Conservation (phyloP, 2,329 filamentous ascomycete species). For the Ciborinia camelliae region DNA sequence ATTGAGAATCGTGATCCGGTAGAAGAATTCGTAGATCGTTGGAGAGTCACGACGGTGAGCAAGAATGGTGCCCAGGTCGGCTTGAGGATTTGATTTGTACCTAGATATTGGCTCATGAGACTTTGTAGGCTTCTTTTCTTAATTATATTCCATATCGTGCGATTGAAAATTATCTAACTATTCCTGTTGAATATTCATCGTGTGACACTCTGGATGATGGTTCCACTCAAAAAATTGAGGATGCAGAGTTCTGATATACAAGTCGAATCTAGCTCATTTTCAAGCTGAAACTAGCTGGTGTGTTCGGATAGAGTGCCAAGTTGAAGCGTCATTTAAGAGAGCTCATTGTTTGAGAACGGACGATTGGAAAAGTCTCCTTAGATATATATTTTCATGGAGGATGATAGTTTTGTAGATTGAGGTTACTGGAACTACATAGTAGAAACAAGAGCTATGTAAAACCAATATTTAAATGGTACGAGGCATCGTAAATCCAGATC, state of each 20-base stretch:
- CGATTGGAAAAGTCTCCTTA: too few relatives aligned
- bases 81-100: not conserved
- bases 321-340: too few relatives aligned
- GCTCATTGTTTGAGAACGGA: too few relatives aligned
- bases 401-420: too few relatives aligned
- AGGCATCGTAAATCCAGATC: not conserved
- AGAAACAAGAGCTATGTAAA: not conserved
- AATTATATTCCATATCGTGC: not conserved
- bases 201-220: not conserved
- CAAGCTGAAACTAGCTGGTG: too few relatives aligned
- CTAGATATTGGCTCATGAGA: not conserved
- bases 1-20: slow-evolving; percentile 1
- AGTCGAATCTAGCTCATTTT: too few relatives aligned
- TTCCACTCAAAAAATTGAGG: too few relatives aligned
- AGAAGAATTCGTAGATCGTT: not conserved
- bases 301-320: too few relatives aligned
- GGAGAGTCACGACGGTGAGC: slow-evolving; percentile 3
- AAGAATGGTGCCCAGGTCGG: slow-evolving; percentile 1
- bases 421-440: too few relatives aligned
- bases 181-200: not conserved
- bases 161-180: too few relatives aligned
- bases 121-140: not conserved
- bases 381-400: too few relatives aligned
- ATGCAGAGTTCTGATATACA: too few relatives aligned
- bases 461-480: not conserved